Percentiles rank a stretch among this genome's conserved stretches.
These are phyloP conservation scores for Lathyrus oleraceus DNA, from an alignment of 306 rosid genomes.

Conservation along the genomic window DNA sequence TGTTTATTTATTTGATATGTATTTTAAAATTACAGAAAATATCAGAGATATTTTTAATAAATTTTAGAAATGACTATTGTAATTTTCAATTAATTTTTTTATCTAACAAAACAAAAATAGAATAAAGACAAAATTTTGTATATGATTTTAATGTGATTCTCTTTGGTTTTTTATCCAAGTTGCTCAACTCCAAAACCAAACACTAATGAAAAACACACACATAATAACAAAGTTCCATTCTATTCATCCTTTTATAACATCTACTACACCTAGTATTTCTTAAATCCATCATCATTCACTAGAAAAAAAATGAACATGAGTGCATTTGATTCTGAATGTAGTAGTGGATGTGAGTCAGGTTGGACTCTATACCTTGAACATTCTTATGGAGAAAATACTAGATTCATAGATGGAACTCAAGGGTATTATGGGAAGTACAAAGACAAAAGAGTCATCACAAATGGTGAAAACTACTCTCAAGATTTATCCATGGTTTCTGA, in stretches of 20 bases:
- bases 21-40: too few relatives aligned
- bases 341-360: constrained; percentile 90
- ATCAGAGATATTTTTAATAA: too few relatives aligned
- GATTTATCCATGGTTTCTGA: constrained; percentile 97
- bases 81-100: not conserved
- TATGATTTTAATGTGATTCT: constrained; percentile 13
- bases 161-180: constrained; percentile 9
- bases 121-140: not conserved
- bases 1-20: too few relatives aligned
- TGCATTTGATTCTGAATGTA: constrained; percentile 68
- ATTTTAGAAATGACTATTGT: too few relatives aligned
- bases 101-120: not conserved
- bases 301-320: constrained; percentile 54
- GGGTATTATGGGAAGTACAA: not conserved
- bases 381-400: constrained; percentile 36
- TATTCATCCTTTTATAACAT: not conserved
- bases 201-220: constrained; percentile 2
- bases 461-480: constrained; percentile 43
- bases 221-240: not conserved
- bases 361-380: constrained; percentile 92
- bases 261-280: constrained; percentile 12
- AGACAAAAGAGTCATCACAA: constrained; percentile 28
- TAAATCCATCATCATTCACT: not conserved
- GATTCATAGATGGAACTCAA: constrained; percentile 33
- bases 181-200: constrained; percentile 8